Evolutionary conservation across 805 yeast species (phyloP).

Genomic region (Scheffersomyces stipitis): DNA sequence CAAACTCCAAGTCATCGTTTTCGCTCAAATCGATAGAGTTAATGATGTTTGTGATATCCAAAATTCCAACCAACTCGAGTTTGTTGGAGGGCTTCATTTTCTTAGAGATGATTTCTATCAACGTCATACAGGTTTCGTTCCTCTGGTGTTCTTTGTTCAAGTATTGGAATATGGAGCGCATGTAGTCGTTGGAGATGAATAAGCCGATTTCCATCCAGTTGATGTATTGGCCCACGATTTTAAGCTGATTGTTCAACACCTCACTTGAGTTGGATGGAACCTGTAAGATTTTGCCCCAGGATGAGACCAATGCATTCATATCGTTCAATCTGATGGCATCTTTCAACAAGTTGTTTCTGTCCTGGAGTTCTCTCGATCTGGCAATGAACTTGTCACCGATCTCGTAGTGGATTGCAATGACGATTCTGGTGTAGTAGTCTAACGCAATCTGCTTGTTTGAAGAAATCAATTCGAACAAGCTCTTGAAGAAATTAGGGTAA

Average conservation of each 20-base stretch:
- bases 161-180: conserved; percentile 58
- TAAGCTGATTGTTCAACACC: conserved; percentile 57
- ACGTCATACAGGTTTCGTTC: conserved; percentile 56
- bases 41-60: conserved; percentile 62
- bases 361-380: conserved; percentile 60
- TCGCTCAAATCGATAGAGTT: conserved; percentile 32
- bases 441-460: conserved; percentile 36
- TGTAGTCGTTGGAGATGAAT: conserved; percentile 55
- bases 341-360: conserved; percentile 70
- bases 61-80: conserved; percentile 63
- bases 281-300: conserved; percentile 65
- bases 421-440: conserved; percentile 75
- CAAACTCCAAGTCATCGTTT: conserved; percentile 59
- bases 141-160: conserved; percentile 51
- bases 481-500: conserved; percentile 33
- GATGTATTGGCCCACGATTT: conserved; percentile 78
- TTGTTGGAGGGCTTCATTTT: conserved; percentile 77
- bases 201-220: conserved; percentile 89
- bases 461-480: conserved; percentile 22
- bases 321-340: conserved; percentile 80
- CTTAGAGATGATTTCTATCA: conserved; percentile 66
- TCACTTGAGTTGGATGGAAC: conserved; percentile 36
- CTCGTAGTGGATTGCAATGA: conserved; percentile 79
- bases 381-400: conserved; percentile 89
- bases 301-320: conserved; percentile 58